Conservation (phyloP, 164 flowering plant genomes). For the Macadamia tetraphylla region DNA sequence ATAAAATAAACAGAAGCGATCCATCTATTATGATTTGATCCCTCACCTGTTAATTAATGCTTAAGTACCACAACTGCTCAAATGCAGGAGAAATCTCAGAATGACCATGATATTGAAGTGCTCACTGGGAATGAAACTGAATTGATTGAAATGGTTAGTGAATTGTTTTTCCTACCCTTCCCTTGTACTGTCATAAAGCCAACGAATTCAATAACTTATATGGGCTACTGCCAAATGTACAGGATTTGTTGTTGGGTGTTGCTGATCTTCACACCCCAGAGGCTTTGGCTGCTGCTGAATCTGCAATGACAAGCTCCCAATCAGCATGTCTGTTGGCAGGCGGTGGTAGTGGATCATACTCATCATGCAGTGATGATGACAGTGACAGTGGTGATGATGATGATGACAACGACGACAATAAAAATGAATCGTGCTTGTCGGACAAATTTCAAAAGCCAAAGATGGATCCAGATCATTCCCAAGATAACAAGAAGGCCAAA, state of each 20-base stretch:
- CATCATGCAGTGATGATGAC: slow-evolving; percentile 17
- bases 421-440: neutral
- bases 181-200: no score
- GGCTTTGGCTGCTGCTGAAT: slow-evolving; percentile 87
- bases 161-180: no score
- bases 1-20: neutral
- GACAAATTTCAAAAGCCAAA: slow-evolving; percentile 12
- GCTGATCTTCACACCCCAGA: slow-evolving; percentile 87
- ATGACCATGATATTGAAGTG: slow-evolving; percentile 63
- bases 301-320: slow-evolving; percentile 46
- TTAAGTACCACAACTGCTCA: neutral
- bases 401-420: slow-evolving; percentile 15
- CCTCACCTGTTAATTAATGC: neutral
- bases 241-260: slow-evolving; percentile 86
- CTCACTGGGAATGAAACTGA: slow-evolving; percentile 67
- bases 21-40: neutral
- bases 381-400: slow-evolving; percentile 10
- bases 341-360: slow-evolving; percentile 26
- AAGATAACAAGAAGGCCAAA: slow-evolving; percentile 14
- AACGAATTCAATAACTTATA: neutral
- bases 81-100: slow-evolving; percentile 39
- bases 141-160: slow-evolving; percentile 75
- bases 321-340: slow-evolving; percentile 26
- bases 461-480: slow-evolving; percentile 9
- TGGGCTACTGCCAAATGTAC: slow-evolving; percentile 1